Conservation (phyloP, 2,329 filamentous ascomycete species). For the Eurotiales sp. region DNA sequence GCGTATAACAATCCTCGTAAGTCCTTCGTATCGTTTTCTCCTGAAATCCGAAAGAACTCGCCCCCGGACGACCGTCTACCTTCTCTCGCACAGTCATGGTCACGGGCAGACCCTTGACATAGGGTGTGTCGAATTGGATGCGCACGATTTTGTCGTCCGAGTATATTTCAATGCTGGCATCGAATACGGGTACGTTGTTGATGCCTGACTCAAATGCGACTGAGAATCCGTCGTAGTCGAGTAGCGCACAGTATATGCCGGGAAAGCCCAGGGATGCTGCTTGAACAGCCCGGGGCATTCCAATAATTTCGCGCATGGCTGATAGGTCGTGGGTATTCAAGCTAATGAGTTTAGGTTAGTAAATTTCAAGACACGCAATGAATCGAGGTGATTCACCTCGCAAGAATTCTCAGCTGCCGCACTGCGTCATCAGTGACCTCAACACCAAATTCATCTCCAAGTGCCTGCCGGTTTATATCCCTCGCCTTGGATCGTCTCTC, state of each 20-base stretch:
- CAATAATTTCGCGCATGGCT: constrained; percentile 47
- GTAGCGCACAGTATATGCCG: constrained; percentile 27
- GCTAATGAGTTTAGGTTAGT: neutral
- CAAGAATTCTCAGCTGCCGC: constrained; percentile 39
- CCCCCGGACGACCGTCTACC: constrained; percentile 26
- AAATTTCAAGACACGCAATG: neutral
- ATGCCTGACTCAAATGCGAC: constrained; percentile 58
- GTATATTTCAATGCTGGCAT: constrained; percentile 43
- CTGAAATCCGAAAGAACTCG: constrained; percentile 23
- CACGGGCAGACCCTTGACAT: constrained; percentile 56
- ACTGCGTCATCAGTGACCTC: constrained; percentile 23
- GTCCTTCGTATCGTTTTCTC: constrained; percentile 41
- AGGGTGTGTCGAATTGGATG: constrained; percentile 56
- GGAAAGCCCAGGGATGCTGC: constrained; percentile 1
- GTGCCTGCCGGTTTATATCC: constrained; percentile 28
- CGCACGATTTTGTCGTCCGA: constrained; percentile 50
- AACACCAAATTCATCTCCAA: constrained; percentile 31
- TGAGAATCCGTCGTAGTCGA: constrained; percentile 41
- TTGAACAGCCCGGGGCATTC: constrained; percentile 12
- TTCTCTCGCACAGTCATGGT: constrained; percentile 48
- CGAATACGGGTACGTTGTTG: constrained; percentile 44
- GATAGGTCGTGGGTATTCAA: constrained; percentile 53
- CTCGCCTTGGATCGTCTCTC: constrained; percentile 20
- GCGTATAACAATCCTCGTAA: constrained; percentile 47
- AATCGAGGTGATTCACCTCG: constrained; percentile 19